Base-by-base conservation (phyloP, 192 early-diverging fungal species). In the Coemansia sp. region DNA sequence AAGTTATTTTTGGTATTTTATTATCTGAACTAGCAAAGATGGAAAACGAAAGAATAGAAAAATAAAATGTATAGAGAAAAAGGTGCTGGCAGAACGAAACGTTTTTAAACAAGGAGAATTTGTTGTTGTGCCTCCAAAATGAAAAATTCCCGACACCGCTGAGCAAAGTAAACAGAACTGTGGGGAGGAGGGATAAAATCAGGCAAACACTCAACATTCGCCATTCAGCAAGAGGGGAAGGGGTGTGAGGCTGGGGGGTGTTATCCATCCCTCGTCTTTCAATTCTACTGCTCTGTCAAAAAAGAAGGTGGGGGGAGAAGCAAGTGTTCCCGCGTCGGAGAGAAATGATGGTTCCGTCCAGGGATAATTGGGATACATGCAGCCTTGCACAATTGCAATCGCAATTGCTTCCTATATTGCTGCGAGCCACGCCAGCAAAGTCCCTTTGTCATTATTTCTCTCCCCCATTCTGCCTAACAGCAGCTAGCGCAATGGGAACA, bases 321-420 rank as follows among this genome's bases (percentile, higher is more conserved):
- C 51, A 53, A 53, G 51, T 14, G 51, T 53, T 53, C 51, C 51
- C 51, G 51, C 51, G 51, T 26, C 51, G 7, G 14, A 53, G 51
- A 7, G 51, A 9, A 15, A 53, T 53, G 51, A 53, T 53, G 51
- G 18, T 21, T 49, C 16, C 6, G 39, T 20, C n/a, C 51, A 53
- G 51, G 51, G 23, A 53, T 12, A 6, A 49, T 12, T 20, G 46
- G 46, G 46, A 49, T 49, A n/a, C n/a, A 16, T 49, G 46, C 46
- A 49, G 46, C n/a, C 46, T 6, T 20, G 20, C 39, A 49, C 51
- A 53, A 53, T 53, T 26, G 51, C 21, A 21, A 53, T 41, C 5
- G 39, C 39, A 30, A 30, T 20, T 49, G 15, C 46, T 16, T 20
- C 20, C 51, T 53, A 6, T 53, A 24, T 53, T 53, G 51, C 51